Evolutionary conservation across 225 moss, liverwort and hornwort genomes (phyloP), one percentile per base, ranked within the genome.

Genomic region (Thuidium tamariscinum): DNA sequence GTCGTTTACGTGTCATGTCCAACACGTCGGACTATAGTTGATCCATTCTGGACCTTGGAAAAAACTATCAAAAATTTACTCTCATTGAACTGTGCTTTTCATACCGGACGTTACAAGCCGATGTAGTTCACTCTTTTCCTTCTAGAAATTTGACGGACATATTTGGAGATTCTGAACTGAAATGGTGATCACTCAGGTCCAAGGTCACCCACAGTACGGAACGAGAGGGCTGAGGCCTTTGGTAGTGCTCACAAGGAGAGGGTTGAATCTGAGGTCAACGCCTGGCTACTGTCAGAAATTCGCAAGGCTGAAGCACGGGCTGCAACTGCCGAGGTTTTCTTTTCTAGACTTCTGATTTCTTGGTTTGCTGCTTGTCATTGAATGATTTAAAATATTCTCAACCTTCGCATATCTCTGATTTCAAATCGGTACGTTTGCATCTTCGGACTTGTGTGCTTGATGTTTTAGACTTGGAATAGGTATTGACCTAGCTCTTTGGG

Each of bases 221-320:
- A 90, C 9, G 37, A 86, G 86, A 92, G 90, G 77, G 93, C 90
- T 5, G 93, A 93, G 82, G 90, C 93, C 36, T 70, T 85, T 16
- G 92, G 92, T 48, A 90, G 88, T 73, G 93, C 93, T 30, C 92
- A 93, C 85, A 93, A 48, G 69, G 86, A 82, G 48, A 88, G 93
- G 76, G 92, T 93, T 54, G 90, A 87, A 32, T 14, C 84, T 44
- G 93, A 93, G 77, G 92, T 90, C 11, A 90, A 79, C 18, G 82
- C 90, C 10, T 93, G 92, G 87, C 74, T 89, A 52, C 11, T 56
- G 17, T 48, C 93, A 19, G 93, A 93, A 81, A 56, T 54, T 60
- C 93, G 93, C 60, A 93, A 93, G 66, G 88, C 80, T 69, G 92
- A 93, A 80, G 93, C 93, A 21, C 89, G 84, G 66, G 85, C 87